Evolutionary conservation across 2,329 filamentous ascomycete genomes (phyloP), one percentile per base, ranked within the genome.

Genomic region (Beauveria bassiana): DNA sequence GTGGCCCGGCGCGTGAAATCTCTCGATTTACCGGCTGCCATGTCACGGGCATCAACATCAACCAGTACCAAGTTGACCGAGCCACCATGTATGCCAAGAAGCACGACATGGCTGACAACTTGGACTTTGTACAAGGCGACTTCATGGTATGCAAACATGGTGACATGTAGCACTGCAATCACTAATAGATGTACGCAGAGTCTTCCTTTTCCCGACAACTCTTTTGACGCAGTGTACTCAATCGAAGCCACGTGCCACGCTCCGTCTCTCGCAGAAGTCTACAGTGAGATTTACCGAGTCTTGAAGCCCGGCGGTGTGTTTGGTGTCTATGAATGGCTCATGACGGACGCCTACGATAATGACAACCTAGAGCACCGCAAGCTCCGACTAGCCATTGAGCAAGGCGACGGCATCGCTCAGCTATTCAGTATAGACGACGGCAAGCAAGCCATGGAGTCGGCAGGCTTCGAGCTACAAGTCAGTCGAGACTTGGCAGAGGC

Each of bases 311-410:
- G 95, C 64, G 93, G 95, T 74, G 81, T 91, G 57, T 99, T 98
- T 70, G 95, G 93, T 72, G 93, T 98, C 58, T 99, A 98, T 78
- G 95, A 99, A 77, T 98, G 95, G 95, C 82, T 98, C 71, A 98
- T 99, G 95, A 98, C 93, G 7, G 93, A 97, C 65, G 80, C 87
- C 26, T 99, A 97, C 77, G 89, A 98, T 78, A 93, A 96, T 73
- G 81, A 89, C 64, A 92, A 97, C 81, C 75, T 90, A 1, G 81
- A 86, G 70, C 95, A 98, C 79, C 89, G 92, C 67, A 86, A 90
- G 73, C 95, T 98, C 71, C 90, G 95, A 66, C 86, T 97, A 20
- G 93, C 89, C 66, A 99, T 99, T 66, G 95, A 99, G 81, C 87
- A 91, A 73, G 95, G 95, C 70, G 89, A 98, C 71, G 95, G 95